Percentiles rank a stretch among this genome's conserved stretches.
phyloP scores from a whole-genome alignment of 2,329 filamentous ascomycete genomes.

The Lachnellula subtilissima region DNA sequence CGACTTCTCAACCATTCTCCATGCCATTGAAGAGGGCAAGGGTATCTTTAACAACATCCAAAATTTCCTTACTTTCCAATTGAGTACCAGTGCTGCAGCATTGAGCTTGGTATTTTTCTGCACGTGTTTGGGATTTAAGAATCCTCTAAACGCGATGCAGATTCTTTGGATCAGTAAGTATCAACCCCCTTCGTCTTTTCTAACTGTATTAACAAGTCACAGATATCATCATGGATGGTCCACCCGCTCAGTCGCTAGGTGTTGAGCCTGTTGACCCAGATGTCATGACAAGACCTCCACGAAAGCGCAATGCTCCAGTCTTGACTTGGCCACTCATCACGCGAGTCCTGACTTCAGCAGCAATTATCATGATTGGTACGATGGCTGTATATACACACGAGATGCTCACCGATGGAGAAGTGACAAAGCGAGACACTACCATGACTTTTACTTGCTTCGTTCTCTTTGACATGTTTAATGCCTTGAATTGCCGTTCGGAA shows the following conservation, averaged over 20 bases:
- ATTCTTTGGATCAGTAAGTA: conserved; percentile 98
- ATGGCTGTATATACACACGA: conserved; percentile 87
- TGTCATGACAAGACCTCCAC: conserved; percentile 87
- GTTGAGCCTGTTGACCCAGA: conserved; percentile 92
- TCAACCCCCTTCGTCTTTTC: not conserved
- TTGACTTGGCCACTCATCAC: conserved; percentile 79
- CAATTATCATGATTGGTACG: conserved; percentile 88
- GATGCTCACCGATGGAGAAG: conserved; percentile 76
- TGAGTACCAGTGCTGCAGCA: conserved; percentile 93
- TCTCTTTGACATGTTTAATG: conserved; percentile 99
- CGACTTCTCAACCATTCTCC: conserved; percentile 86
- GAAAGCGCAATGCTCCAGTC: conserved; percentile 80
- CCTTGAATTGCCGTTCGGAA: conserved; percentile 85
- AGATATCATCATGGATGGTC: conserved; percentile 99
- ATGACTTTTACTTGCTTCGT: conserved; percentile 99
- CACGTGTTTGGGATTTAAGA: conserved; percentile 88
- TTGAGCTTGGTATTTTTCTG: conserved; percentile 87
- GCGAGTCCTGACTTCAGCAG: conserved; percentile 80
- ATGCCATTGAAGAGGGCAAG: conserved; percentile 96
- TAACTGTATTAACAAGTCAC: conserved; percentile 11
- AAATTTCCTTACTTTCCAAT: conserved; percentile 97
- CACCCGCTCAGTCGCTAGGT: conserved; percentile 91
- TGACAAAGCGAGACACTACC: conserved; percentile 91
- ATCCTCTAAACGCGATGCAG: conserved; percentile 97
- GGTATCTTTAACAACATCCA: conserved; percentile 99